Percentiles rank a stretch among this genome's conserved stretches.
Conservation (phyloP, 768 basidiomycete species). For the Collybiopsis confluens region DNA sequence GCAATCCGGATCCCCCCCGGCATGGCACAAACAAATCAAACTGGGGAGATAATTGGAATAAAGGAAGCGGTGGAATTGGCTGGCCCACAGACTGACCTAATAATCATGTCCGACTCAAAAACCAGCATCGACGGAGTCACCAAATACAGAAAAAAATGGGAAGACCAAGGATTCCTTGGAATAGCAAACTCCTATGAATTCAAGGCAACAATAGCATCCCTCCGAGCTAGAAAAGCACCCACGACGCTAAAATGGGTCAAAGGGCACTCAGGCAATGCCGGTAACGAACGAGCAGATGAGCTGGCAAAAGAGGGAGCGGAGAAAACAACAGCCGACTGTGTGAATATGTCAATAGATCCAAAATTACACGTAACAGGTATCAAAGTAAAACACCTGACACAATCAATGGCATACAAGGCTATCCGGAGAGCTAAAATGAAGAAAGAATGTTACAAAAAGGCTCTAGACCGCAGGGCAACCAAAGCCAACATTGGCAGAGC, state of each 20-base stretch:
- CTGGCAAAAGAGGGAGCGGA: slow-evolving; percentile 15
- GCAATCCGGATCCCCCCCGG: slow-evolving; percentile 1
- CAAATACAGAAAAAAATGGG: slow-evolving; percentile 1
- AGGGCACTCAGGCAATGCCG: slow-evolving; percentile 15
- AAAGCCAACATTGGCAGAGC: slow-evolving; percentile 2
- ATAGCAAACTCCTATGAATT: not conserved
- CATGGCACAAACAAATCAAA: slow-evolving; percentile 11
- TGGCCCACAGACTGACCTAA: not conserved
- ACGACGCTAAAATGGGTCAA: slow-evolving; percentile 22
- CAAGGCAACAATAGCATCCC: not conserved
- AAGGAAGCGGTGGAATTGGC: slow-evolving; percentile 1
- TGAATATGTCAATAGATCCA: not conserved
- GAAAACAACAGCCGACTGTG: slow-evolving; percentile 9
- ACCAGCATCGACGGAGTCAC: slow-evolving; percentile 10
- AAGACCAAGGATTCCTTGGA: slow-evolving; percentile 6
- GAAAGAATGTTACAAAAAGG: not conserved
- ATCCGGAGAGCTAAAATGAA: not conserved
- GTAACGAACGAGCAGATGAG: slow-evolving; percentile 22
- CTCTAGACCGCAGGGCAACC: not conserved
- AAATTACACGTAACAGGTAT: slow-evolving; percentile 12
- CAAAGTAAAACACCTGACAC: slow-evolving; percentile 11
- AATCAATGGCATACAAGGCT: slow-evolving; percentile 9
- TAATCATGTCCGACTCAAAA: slow-evolving; percentile 11
- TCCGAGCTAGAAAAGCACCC: slow-evolving; percentile 12
- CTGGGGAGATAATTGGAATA: slow-evolving; percentile 9